These are phyloP conservation scores for Yarrowia hollandica DNA, from an alignment of 805 yeast species.

Conservation along the genomic window DNA sequence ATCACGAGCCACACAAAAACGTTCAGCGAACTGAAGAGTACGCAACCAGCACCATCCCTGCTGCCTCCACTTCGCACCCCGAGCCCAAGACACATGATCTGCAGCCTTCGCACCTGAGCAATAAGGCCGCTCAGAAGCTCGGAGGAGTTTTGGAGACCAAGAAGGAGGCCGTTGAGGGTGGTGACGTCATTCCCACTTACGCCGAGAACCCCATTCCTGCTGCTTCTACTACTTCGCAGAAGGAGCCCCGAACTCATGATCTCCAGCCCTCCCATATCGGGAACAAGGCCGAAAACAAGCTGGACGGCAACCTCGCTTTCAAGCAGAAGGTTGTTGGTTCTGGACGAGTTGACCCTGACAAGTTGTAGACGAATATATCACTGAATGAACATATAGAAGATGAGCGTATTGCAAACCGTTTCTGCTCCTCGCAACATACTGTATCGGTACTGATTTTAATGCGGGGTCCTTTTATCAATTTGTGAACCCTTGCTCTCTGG, in stretches of 20 bases:
- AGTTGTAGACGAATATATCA: neutral
- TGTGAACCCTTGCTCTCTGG: too few species aligned
- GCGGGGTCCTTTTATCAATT: too few species aligned
- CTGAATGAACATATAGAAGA: neutral
- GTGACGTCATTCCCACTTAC: neutral
- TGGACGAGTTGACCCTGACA: neutral
- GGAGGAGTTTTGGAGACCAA: constrained; percentile 73
- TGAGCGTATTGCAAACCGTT: too few species aligned
- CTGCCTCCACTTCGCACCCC: neutral
- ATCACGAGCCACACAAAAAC: too few species aligned
- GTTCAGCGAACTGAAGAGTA: too few species aligned
- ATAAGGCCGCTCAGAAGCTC: constrained; percentile 41
- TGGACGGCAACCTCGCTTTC: constrained; percentile 6
- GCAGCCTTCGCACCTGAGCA: constrained; percentile 1
- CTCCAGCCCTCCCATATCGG: constrained; percentile 17
- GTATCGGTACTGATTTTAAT: too few species aligned
- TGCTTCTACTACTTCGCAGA: neutral
- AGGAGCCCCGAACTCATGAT: neutral
- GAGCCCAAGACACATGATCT: constrained; percentile 8
- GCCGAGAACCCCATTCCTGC: constrained; percentile 12
- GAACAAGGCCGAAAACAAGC: neutral
- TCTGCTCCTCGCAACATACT: too few species aligned
- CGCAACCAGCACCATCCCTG: neutral
- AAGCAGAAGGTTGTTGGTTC: constrained; percentile 7
- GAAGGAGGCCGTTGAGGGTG: constrained; percentile 78